Base-by-base conservation (phyloP, 1,284 basidiomycete genomes). In the Xerocomus amazonicus region DNA sequence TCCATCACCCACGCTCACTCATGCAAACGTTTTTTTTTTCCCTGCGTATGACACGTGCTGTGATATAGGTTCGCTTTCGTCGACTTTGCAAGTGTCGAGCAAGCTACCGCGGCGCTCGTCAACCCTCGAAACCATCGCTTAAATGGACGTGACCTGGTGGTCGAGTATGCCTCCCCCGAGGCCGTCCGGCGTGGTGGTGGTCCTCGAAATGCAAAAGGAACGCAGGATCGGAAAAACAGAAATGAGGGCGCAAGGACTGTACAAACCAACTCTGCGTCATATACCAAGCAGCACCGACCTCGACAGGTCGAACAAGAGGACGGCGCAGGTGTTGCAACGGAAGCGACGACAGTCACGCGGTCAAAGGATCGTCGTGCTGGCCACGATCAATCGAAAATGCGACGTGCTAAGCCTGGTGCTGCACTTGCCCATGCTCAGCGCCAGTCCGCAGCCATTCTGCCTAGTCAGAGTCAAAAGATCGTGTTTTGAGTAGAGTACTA, bases 101-200 rank as follows among this genome's bases (percentile, higher is more conserved):
- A 89, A 53, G 93, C 96, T 9, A 97, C 92, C 0, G 75, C 81
- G 1, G 87, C 84, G 1, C 80, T 99, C 31, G 77, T 87, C 56
- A 93, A 97, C 63, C 77, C 85, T 37, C 83, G 84, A 62, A 98
- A 97, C 65, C 87, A 92, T 66, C 79, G 77, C 40, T 75, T 97
- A 44, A 81, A 92, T 63, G 93, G 93, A 6, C 81, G 94, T 39
- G 81, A 86, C 53, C 79, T 99, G 43, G 81, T 87, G 3, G 80
- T 97, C n/a, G 90, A 98, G 71, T 95, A 86, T 59, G 92, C 90
- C 9, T 85, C 87, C 32, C 75, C 84, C 6, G 92, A 94, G 29
- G 92, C 92, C 5, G 88, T 94, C 19, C 81, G 87, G 26, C 78
- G 88, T 9, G 78, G 62, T 35, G 74, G 54, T 27, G 60, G 73